Base-by-base conservation (phyloP, 345 rosid species). In the Eucalyptus regnans region DNA sequence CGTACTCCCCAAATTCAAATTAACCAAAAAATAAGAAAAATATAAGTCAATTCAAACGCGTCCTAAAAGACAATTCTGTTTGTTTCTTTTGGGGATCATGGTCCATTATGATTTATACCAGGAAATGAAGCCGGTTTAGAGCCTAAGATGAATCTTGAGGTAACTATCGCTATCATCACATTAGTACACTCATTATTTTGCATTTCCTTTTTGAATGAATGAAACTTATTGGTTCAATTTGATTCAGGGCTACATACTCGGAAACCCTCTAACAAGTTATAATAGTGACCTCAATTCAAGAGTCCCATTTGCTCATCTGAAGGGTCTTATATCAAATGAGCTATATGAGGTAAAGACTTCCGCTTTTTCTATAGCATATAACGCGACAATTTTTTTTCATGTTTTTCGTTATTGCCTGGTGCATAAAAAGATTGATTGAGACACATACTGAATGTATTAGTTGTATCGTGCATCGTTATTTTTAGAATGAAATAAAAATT, bases 171-270 rank as follows among this genome's bases (percentile, higher is more conserved):
- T 27, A 12, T 62, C 68, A 27, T 27, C 68, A 6, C 16, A 6
- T 62, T 27, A 27, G 8, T 12, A 12, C 33, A 12, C 4, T 29
- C 31, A 12, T 62, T 29, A 27, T 12, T 27, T 27, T 12, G 33
- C 31, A 62, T 27, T 27, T 62, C 33, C 68, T 3, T 62, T 62
- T 62, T 7, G 2, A 62, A 62, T 6, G 6, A 29, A 62, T 3
- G 31, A 4, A 25, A 46, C 31, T 12, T 27, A 29, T 4, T 3
- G 3, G 4, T 11, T 25, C 31, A 22, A 12, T 83, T 44, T n/a
- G 84, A 87, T 71, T 14, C 48, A 90, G 92, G 93, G 93, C 46
- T 92, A 92, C 84, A 49, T 88, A 17, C 86, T 89, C 27, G 93
- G 93, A 22, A 92, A 92, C 83, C 92, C 93, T 12, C 62, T 66